Percentiles rank a stretch among this genome's conserved stretches.
Evolutionary conservation across 2,329 filamentous ascomycete genomes (phyloP).

Genomic region (Fusarium transvaalense): DNA sequence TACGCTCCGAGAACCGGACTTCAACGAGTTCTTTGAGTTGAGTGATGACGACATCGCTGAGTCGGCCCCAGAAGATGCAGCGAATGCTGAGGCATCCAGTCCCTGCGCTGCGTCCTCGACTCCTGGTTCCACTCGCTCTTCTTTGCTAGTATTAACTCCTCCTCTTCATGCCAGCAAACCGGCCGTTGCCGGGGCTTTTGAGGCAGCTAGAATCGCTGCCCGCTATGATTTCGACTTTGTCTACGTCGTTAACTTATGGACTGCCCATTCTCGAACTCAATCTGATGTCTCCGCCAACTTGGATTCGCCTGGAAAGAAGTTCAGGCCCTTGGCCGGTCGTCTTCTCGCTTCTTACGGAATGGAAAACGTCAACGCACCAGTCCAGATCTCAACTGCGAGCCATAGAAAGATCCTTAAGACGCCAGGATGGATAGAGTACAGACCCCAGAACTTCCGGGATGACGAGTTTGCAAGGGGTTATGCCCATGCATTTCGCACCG

Average conservation of each 20-base stretch:
- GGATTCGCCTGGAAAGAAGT: constrained; percentile 20
- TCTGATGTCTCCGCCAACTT: constrained; percentile 15
- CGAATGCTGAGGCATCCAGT: constrained; percentile 20
- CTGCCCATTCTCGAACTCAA: constrained; percentile 47
- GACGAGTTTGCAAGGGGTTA: constrained; percentile 66
- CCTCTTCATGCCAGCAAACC: constrained; percentile 59
- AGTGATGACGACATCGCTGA: constrained; percentile 71
- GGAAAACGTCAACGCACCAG: constrained; percentile 63
- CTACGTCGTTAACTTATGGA: constrained; percentile 71
- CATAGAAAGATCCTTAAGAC: constrained; percentile 64
- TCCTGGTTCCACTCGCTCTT: constrained; percentile 44
- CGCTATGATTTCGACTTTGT: constrained; percentile 70
- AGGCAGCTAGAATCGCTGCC: constrained; percentile 67
- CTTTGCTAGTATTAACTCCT: constrained; percentile 60
- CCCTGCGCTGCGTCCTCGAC: constrained; percentile 42
- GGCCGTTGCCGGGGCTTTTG: constrained; percentile 64
- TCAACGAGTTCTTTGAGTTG: constrained; percentile 66
- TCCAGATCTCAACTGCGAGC: constrained; percentile 64
- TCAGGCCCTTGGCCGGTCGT: constrained; percentile 58
- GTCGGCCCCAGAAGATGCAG: constrained; percentile 43
- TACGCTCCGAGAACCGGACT: constrained; percentile 63
- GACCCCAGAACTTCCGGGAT: constrained; percentile 56
- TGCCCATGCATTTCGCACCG: constrained; percentile 65
- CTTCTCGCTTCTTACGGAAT: constrained; percentile 68
- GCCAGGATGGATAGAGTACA: constrained; percentile 66